These are phyloP conservation scores for Mimosa pudica DNA, from an alignment of 306 rosid species.

Conservation along the genomic window DNA sequence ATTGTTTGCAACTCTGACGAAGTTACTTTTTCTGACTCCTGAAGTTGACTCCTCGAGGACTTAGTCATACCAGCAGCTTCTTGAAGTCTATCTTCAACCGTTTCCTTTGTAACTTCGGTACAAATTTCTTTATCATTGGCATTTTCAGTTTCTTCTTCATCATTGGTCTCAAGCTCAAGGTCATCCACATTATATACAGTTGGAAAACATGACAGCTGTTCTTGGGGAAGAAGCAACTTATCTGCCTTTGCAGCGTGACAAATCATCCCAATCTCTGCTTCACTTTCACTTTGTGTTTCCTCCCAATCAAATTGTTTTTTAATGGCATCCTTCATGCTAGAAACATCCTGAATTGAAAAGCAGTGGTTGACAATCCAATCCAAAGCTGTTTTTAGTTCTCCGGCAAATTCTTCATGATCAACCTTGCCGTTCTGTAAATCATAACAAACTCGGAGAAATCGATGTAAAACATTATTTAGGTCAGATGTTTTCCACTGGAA, in stretches of 20 bases:
- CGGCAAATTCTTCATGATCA: conserved; percentile 40
- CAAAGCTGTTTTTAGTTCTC: conserved; percentile 51
- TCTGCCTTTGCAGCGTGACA: conserved; percentile 42
- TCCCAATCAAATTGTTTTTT: conserved; percentile 67
- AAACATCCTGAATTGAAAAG: conserved; percentile 72
- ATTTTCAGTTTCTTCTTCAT: conserved; percentile 41
- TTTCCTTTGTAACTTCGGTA: conserved; percentile 49
- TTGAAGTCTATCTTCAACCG: conserved; percentile 49
- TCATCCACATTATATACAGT: conserved; percentile 36
- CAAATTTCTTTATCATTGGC: conserved; percentile 38
- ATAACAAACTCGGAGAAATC: conserved; percentile 53
- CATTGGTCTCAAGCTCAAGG: conserved; percentile 35
- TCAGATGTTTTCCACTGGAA: conserved; percentile 72
- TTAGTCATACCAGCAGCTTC: conserved; percentile 44
- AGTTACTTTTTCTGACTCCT: conserved; percentile 57
- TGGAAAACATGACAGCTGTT: conserved; percentile 29
- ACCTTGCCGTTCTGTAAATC: conserved; percentile 56
- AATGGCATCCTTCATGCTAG: conserved; percentile 62
- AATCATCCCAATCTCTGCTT: conserved; percentile 50
- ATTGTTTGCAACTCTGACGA: conserved; percentile 51
- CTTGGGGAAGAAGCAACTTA: conserved; percentile 31
- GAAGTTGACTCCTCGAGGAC: conserved; percentile 46
- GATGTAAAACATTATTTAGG: conserved; percentile 45
- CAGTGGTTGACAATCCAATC: conserved; percentile 77
- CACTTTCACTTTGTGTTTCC: conserved; percentile 65